Percentiles rank a stretch among this genome's conserved stretches.
Conservation (phyloP, 1,284 basidiomycete species). For the Ustilago tritici region DNA sequence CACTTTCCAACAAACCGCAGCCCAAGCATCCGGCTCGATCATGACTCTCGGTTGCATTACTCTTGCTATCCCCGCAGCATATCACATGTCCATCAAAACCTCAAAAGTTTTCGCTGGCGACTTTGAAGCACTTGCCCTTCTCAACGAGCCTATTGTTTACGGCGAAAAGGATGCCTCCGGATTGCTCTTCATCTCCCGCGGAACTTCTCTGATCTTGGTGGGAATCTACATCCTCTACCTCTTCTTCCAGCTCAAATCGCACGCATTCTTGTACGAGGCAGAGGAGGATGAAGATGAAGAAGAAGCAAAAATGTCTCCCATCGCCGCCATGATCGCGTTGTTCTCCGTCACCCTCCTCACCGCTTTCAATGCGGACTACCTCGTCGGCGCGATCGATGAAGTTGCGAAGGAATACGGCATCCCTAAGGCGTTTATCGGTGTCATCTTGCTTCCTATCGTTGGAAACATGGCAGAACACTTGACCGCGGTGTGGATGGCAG, state of each 20-base stretch:
- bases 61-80: constrained; percentile 90
- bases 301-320: constrained; percentile 61
- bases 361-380: constrained; percentile 70
- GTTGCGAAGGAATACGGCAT: constrained; percentile 66
- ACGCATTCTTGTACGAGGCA: constrained; percentile 66
- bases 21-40: constrained; percentile 71
- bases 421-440: constrained; percentile 68
- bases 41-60: constrained; percentile 91
- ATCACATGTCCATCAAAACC: constrained; percentile 71
- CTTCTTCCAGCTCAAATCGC: constrained; percentile 68
- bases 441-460: constrained; percentile 83
- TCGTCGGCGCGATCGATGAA: constrained; percentile 68
- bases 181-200: constrained; percentile 67
- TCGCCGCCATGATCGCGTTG: constrained; percentile 63
- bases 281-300: constrained; percentile 63
- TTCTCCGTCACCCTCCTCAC: constrained; percentile 64
- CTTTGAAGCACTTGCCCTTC: constrained; percentile 44
- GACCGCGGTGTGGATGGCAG: constrained; percentile 66
- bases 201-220: constrained; percentile 75
- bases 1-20: constrained; percentile 67
- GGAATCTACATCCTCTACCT: constrained; percentile 82
- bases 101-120: constrained; percentile 65
- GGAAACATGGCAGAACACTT: constrained; percentile 75
- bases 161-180: constrained; percentile 43
- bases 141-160: constrained; percentile 28